A percentile compares a stretch with the other conserved stretches of the same genome.
Conservation (phyloP, 208 protist species). For the Leishmania martiniquensis region DNA sequence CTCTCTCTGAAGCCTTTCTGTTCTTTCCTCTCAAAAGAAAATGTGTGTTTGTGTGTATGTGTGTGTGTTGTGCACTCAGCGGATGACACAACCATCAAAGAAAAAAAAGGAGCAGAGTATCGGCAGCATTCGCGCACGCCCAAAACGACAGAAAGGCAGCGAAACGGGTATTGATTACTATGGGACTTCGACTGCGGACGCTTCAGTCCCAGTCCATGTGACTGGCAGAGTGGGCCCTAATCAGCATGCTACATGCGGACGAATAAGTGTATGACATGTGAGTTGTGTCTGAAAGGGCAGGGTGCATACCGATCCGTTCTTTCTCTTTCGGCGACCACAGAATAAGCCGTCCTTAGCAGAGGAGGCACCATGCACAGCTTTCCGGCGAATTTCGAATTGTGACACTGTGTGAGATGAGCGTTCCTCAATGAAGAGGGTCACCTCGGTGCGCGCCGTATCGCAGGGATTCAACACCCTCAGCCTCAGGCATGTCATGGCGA, state of each 20-base stretch:
- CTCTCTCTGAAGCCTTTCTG: not conserved
- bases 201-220: not conserved
- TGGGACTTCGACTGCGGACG: no score
- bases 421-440: not conserved
- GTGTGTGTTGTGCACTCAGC: no score
- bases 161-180: not conserved
- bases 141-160: not conserved
- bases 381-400: not conserved
- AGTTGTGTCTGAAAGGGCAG: no score
- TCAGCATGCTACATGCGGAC: not conserved
- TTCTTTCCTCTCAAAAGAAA: no score
- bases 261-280: no score
- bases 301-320: no score
- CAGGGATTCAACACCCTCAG: no score
- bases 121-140: not conserved
- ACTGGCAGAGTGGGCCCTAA: no score
- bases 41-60: no score
- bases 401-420: not conserved
- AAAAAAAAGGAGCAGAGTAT: not conserved
- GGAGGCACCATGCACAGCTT: not conserved
- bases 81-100: no score
- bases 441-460: no score
- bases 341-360: not conserved
- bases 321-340: not conserved
- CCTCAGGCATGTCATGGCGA: no score